phyloP scores from a whole-genome alignment of 2,329 filamentous ascomycete species.

The Fusarium palustre region DNA sequence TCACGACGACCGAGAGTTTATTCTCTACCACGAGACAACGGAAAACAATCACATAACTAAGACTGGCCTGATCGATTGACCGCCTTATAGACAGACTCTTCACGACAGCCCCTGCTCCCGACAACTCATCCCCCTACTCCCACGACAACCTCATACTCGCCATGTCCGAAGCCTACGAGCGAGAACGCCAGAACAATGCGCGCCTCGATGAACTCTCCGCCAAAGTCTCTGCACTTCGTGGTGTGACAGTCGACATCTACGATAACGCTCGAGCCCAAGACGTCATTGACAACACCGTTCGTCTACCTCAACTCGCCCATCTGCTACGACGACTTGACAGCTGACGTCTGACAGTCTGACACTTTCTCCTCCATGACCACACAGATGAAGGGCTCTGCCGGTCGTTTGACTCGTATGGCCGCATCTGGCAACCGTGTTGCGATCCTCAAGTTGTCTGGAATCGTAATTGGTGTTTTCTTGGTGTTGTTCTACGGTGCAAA shows the following conservation, averaged over 20 bases:
- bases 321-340: not conserved
- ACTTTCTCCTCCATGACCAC: constrained; percentile 90
- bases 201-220: constrained; percentile 89
- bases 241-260: constrained; percentile 97
- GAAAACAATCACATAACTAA: not conserved
- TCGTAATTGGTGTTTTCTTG: constrained; percentile 78
- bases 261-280: constrained; percentile 91
- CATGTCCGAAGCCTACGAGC: constrained; percentile 83
- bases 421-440: constrained; percentile 90
- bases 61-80: not conserved
- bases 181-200: constrained; percentile 91
- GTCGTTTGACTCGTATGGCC: constrained; percentile 88
- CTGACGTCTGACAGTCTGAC: constrained; percentile 70
- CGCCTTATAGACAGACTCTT: not conserved
- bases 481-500: constrained; percentile 79
- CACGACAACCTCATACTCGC: constrained; percentile 6
- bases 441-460: constrained; percentile 87
- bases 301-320: constrained; percentile 43
- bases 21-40: not conserved
- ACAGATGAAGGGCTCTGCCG: constrained; percentile 84
- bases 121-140: not conserved
- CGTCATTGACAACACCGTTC: constrained; percentile 87
- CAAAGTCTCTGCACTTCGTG: constrained; percentile 92
- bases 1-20: not conserved
- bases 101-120: constrained; percentile 14